Evolutionary conservation across 2,329 filamentous ascomycete species (phyloP), one percentile per base, ranked within the genome.

Genomic region (Claviceps arundinis): DNA sequence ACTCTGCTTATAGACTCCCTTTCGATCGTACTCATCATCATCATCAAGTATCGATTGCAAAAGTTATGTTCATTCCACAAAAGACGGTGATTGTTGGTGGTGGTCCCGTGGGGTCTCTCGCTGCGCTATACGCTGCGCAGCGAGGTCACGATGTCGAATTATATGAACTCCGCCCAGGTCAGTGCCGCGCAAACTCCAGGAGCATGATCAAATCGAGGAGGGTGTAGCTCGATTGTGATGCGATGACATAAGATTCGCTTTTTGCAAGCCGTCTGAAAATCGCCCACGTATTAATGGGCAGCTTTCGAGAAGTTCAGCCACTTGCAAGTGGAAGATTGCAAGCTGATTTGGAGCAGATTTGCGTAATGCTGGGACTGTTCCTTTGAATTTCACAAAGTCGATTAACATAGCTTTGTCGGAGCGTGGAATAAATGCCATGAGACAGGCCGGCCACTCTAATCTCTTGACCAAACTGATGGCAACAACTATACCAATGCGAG

Each of bases 361-460:
- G 48, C 83, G 93, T 42, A 83, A 94, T 65, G 83, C 86, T 2
- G 78, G 81, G 2, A 95, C 87, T 0, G 82, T 83, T 34, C 90
- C 91, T 3, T 75, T 97, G 55, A 96, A 96, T 68, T 96, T 96
- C 64, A 95, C 90, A 55, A 95, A 89, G 67, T 97, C 93, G n/a
- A 98, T 98, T 73, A 98, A 98, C 64, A 72, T 98, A 52, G 91
- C 93, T 22, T 75, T 98, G 1, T 97, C 93, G 0, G 90, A 97
- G 65, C 82, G 93, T 54, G 93, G 93, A 37, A 90, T 97, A 65
- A 87, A 93, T 66, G 87, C 91, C 22, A 84, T 98, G 69, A 78
- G 80, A 50, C 74, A 86, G 59, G 81, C 87, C 1, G 79, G 81
- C 26, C 77, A 82, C 37, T 70, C 80, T 3, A 76, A 74, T 3